A percentile compares a stretch with the other conserved stretches of the same genome.
Conservation (phyloP, 202 grass and related monocot species). For the Panicum hallii region DNA sequence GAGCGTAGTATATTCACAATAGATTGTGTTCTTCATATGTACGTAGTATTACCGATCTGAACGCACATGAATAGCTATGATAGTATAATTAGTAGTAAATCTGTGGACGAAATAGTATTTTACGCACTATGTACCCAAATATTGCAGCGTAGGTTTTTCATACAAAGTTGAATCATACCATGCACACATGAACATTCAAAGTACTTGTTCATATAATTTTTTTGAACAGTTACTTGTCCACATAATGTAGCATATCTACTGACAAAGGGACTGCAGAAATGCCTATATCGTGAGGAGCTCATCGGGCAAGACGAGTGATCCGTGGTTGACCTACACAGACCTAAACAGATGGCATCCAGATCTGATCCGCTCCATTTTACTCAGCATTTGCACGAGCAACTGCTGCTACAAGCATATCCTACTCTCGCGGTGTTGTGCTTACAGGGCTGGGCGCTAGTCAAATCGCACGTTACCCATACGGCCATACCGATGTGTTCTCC, state of each 20-base stretch:
- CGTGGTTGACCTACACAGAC: not conserved
- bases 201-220: not conserved
- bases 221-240: too few species aligned
- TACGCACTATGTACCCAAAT: too few species aligned
- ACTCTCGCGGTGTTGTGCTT: not conserved
- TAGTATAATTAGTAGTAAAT: too few species aligned
- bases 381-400: not conserved
- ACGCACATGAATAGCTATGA: too few species aligned
- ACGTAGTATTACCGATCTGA: too few species aligned
- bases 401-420: not conserved
- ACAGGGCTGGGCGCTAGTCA: too few species aligned
- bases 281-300: not conserved
- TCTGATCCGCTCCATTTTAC: not conserved
- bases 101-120: too few species aligned
- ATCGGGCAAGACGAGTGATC: not conserved
- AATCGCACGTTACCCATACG: not conserved
- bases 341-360: slow-evolving; percentile 21
- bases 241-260: not conserved
- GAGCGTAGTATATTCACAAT: too few species aligned
- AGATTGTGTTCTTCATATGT: too few species aligned
- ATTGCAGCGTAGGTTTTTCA: not conserved
- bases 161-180: not conserved
- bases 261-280: not conserved
- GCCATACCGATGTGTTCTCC: not conserved
- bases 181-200: not conserved